Percentiles rank a stretch among this genome's conserved stretches.
These are phyloP conservation scores for Jaminaea rosea DNA, from an alignment of 1,284 basidiomycete genomes.

Conservation along the genomic window DNA sequence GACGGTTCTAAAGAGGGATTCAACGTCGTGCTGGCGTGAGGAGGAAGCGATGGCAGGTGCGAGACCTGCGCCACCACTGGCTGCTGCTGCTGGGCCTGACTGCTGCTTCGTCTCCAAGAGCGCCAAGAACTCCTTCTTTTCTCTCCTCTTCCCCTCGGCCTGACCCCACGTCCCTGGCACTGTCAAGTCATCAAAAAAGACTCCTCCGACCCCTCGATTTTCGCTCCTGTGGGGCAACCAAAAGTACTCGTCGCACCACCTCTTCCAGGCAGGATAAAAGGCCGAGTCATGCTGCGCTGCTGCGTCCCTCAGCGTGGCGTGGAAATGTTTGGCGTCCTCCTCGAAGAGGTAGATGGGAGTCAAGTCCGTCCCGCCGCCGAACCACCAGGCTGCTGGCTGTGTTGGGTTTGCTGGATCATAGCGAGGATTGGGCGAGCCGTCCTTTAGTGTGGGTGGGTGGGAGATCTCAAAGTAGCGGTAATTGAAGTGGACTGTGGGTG, in stretches of 20 bases:
- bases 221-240: slow-evolving; percentile 85
- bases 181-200: slow-evolving; percentile 72
- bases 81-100: too few relatives aligned
- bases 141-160: neutral
- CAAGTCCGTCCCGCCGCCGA: slow-evolving; percentile 90
- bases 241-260: slow-evolving; percentile 98
- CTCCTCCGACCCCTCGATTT: slow-evolving; percentile 78
- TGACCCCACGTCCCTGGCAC: slow-evolving; percentile 15
- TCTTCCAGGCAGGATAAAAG: slow-evolving; percentile 76
- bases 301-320: slow-evolving; percentile 64
- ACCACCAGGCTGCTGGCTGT: slow-evolving; percentile 85
- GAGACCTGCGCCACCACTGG: neutral
- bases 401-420: slow-evolving; percentile 45
- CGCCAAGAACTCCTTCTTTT: neutral
- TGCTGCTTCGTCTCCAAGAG: neutral
- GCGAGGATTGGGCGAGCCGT: slow-evolving; percentile 42
- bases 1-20: slow-evolving; percentile 38
- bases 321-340: slow-evolving; percentile 81
- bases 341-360: slow-evolving; percentile 88
- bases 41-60: neutral
- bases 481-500: slow-evolving; percentile 80
- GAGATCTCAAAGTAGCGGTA: slow-evolving; percentile 85
- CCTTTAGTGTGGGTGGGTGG: slow-evolving; percentile 40
- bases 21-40: slow-evolving; percentile 21
- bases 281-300: slow-evolving; percentile 65